Evolutionary conservation across 345 rosid species (phyloP).

Genomic region (Arabidopsis thaliana): DNA sequence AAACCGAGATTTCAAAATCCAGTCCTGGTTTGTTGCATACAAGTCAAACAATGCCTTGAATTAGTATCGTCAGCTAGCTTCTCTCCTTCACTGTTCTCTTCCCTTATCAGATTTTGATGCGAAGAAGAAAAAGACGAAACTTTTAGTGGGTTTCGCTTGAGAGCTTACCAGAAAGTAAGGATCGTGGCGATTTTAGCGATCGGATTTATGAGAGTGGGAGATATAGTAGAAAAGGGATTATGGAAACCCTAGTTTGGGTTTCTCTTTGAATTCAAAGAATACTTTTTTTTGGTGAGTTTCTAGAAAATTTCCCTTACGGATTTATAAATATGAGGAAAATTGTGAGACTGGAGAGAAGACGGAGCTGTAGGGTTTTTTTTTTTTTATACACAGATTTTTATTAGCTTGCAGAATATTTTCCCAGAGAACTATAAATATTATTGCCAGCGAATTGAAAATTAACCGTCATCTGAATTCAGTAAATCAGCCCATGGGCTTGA

Average conservation of each 20-base stretch:
- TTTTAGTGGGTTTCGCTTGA: slow-evolving; percentile 17
- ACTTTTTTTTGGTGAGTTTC: slow-evolving; percentile 18
- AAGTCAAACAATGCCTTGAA: slow-evolving; percentile 33
- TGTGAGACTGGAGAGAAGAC: slow-evolving; percentile 28
- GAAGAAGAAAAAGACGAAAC: slow-evolving; percentile 12
- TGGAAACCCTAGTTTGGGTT: slow-evolving; percentile 36
- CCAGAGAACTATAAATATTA: no score
- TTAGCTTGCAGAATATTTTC: no score
- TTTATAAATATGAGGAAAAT: slow-evolving; percentile 6
- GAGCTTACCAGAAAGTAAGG: slow-evolving; percentile 34
- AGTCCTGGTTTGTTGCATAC: slow-evolving; percentile 12
- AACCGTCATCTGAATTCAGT: no score
- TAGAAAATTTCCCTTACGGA: not conserved
- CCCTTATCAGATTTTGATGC: slow-evolving; percentile 12
- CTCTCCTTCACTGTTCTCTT: slow-evolving; percentile 20
- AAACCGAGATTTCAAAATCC: slow-evolving; percentile 37
- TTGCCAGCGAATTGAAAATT: not conserved
- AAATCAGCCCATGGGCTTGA: no score
- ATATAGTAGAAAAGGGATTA: not conserved
- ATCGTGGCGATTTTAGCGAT: slow-evolving; percentile 25
- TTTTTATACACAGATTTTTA: not conserved
- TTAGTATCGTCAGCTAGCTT: slow-evolving; percentile 12
- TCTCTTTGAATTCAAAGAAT: slow-evolving; percentile 10
- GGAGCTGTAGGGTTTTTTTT: slow-evolving; percentile 6
- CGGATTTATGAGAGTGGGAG: slow-evolving; percentile 17